A percentile compares a stretch with the other conserved stretches of the same genome.
Conservation (phyloP, 2,329 filamentous ascomycete genomes). For the Fusarium denticulatum region DNA sequence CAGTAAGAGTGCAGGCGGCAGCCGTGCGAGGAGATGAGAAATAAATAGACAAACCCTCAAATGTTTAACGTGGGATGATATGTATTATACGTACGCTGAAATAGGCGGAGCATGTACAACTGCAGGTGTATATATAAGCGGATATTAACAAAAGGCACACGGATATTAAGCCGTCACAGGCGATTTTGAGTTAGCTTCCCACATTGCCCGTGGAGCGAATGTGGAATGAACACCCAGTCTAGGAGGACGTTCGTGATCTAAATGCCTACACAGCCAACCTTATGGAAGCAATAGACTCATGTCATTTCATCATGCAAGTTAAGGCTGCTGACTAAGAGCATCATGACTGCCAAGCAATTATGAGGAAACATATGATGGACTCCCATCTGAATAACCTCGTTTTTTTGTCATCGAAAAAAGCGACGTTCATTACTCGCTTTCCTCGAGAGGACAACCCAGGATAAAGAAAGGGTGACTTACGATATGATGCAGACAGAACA, state of each 20-base stretch:
- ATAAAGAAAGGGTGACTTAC: background rate
- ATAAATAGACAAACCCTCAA: background rate
- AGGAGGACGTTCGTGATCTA: background rate
- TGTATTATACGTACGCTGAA: constrained; percentile 42
- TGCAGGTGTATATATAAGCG: constrained; percentile 43
- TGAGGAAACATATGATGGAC: constrained; percentile 15
- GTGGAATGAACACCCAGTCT: background rate
- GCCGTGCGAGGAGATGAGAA: constrained; percentile 39
- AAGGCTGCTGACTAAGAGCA: constrained; percentile 31
- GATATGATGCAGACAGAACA: constrained; percentile 14
- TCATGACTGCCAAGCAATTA: constrained; percentile 24
- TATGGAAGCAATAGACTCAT: background rate
- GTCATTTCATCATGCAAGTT: constrained; percentile 13
- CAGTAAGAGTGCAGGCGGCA: constrained; percentile 27
- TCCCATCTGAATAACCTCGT: background rate
- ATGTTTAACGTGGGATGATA: constrained; percentile 18
- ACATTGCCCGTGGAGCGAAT: background rate
- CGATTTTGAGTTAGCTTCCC: background rate
- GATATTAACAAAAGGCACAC: constrained; percentile 34
- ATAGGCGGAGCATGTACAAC: constrained; percentile 37
- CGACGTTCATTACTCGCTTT: background rate
- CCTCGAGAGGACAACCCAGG: background rate
- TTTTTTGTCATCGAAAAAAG: background rate
- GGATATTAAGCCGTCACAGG: constrained; percentile 30
- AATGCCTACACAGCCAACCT: background rate